Percentiles rank a stretch among this genome's conserved stretches.
Conservation (phyloP, 768 basidiomycete genomes). For the Lactifluus subvellereus region DNA sequence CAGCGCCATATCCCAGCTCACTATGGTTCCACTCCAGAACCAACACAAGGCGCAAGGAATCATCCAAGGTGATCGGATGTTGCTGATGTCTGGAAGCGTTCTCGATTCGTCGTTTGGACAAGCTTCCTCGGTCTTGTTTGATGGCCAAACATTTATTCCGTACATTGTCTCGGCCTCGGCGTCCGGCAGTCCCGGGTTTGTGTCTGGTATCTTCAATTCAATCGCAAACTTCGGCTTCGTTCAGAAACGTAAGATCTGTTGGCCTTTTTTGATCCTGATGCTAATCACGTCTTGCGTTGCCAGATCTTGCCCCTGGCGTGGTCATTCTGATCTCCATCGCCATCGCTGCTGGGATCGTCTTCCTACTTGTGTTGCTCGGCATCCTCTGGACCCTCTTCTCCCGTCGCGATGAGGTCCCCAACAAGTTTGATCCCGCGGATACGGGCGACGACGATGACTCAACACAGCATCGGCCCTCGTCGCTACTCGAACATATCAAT, state of each 20-base stretch:
- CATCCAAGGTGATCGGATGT: conserved; percentile 79
- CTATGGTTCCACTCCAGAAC: conserved; percentile 84
- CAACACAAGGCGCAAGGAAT: conserved; percentile 64
- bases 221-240: conserved; percentile 69
- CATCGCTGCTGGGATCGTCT: conserved; percentile 90
- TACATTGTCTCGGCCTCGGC: conserved; percentile 67
- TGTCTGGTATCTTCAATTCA: conserved; percentile 81
- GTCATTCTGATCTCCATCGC: conserved; percentile 98
- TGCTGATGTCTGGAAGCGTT: conserved; percentile 81
- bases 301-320: conserved; percentile 83
- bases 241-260: conserved; percentile 51
- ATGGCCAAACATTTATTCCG: conserved; percentile 76
- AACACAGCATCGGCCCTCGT: conserved; percentile 74
- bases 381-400: conserved; percentile 88
- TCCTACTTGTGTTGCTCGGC: conserved; percentile 77
- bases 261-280: conserved; percentile 8
- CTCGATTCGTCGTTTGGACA: conserved; percentile 66
- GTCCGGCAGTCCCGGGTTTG: conserved; percentile 60
- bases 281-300: conserved; percentile 16
- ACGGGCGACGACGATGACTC: conserved; percentile 70
- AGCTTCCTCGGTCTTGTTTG: conserved; percentile 81
- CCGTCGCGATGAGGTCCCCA: conserved; percentile 65
- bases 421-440: conserved; percentile 57
- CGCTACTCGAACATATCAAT: conserved; percentile 85
- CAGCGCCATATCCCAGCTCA: conserved; percentile 72